Evolutionary conservation across 352 stramenopile species (phyloP).

Genomic region (Blastocystis sp.): DNA sequence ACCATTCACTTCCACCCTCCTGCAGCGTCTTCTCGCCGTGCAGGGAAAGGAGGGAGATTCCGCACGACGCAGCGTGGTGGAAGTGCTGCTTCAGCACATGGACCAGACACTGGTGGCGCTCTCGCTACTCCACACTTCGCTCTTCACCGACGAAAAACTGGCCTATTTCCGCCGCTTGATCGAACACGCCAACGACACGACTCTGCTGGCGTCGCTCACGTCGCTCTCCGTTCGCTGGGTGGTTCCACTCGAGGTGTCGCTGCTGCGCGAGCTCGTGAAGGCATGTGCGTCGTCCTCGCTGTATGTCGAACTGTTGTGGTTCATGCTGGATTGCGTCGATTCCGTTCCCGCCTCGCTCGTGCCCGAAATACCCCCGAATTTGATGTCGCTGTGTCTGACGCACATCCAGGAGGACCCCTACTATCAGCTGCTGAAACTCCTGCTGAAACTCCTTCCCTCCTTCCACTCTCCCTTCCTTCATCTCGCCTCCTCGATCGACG

Average conservation of each 20-base stretch:
- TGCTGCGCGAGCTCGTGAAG: not conserved
- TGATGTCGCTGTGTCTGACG: not conserved
- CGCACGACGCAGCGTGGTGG: not conserved
- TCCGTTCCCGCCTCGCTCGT: not conserved
- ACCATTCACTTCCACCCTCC: not conserved
- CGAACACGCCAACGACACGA: not conserved
- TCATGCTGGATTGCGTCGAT: not conserved
- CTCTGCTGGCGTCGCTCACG: not conserved
- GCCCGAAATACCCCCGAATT: not conserved
- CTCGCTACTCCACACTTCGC: not conserved
- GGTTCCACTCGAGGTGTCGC: not conserved
- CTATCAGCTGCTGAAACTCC: not conserved
- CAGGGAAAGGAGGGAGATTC: not conserved
- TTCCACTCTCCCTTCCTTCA: not conserved
- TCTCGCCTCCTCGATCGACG: not conserved
- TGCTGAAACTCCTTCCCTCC: not conserved
- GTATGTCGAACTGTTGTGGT: not conserved
- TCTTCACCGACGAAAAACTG: slow-evolving; percentile 59
- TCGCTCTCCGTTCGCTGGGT: not conserved
- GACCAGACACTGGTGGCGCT: not conserved
- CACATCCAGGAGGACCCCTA: not conserved
- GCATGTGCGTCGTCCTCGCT: not conserved
- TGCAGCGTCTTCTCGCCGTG: not conserved
- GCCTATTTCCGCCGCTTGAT: not conserved
- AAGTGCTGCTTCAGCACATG: slow-evolving; percentile 11